phyloP scores from a whole-genome alignment of 352 stramenopile species.

The Globisporangium parvum region DNA sequence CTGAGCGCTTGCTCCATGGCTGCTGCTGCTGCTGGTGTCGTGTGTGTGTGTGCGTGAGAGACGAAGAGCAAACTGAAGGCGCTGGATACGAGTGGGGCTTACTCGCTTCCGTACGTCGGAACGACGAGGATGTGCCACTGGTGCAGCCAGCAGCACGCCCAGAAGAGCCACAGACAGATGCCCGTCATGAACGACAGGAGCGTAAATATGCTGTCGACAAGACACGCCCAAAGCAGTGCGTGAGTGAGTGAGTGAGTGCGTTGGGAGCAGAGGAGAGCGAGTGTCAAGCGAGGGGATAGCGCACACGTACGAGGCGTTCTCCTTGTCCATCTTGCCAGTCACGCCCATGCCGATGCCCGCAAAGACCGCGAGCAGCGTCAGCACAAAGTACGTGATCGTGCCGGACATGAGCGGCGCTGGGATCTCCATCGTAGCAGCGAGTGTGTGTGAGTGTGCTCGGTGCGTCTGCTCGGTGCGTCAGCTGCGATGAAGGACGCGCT shows the following conservation, averaged over 20 bases:
- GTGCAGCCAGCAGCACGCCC: slow-evolving; percentile 88
- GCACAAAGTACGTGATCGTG: slow-evolving; percentile 84
- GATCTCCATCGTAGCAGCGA: slow-evolving; percentile 45
- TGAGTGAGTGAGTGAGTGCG: neutral
- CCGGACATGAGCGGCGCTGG: slow-evolving; percentile 72
- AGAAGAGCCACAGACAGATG: slow-evolving; percentile 87
- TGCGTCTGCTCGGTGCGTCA: neutral
- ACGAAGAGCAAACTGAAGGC: too few species aligned
- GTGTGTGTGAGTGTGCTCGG: neutral
- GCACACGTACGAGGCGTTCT: slow-evolving; percentile 76
- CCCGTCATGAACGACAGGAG: slow-evolving; percentile 77
- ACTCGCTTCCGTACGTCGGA: slow-evolving; percentile 71
- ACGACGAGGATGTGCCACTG: slow-evolving; percentile 88
- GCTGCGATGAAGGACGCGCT: too few species aligned
- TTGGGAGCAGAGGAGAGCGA: neutral
- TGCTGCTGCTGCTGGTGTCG: too few species aligned
- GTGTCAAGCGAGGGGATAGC: slow-evolving; percentile 6
- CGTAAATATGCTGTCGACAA: slow-evolving; percentile 66
- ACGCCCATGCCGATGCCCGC: slow-evolving; percentile 69
- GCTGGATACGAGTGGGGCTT: slow-evolving; percentile 9
- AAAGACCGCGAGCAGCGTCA: slow-evolving; percentile 77
- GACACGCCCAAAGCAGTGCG: neutral
- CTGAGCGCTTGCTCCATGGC: too few species aligned
- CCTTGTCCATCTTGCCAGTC: slow-evolving; percentile 78
- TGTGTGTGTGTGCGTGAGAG: too few species aligned